These are phyloP conservation scores for Yarrowia alimentaria DNA, from an alignment of 805 yeast genomes.

Conservation along the genomic window DNA sequence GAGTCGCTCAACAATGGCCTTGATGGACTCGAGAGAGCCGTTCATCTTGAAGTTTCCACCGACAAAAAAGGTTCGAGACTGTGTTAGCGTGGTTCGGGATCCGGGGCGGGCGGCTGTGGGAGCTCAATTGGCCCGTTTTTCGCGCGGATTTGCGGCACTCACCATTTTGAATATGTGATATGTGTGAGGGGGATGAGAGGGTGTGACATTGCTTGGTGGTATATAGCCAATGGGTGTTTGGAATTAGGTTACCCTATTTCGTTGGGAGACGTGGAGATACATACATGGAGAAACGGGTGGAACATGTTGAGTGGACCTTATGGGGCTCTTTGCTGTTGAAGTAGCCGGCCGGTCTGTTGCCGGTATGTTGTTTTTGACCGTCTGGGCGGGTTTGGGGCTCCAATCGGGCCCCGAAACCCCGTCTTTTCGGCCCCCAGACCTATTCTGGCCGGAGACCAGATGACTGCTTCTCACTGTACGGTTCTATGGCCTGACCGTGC, in stretches of 20 bases:
- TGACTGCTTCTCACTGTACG: no score
- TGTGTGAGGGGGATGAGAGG: not conserved
- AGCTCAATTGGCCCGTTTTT: not conserved
- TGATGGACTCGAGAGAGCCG: slow-evolving; percentile 85
- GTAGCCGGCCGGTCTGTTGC: no score
- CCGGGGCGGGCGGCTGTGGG: not conserved
- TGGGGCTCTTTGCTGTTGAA: no score
- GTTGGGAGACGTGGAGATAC: not conserved
- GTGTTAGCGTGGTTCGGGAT: slow-evolving; percentile 3
- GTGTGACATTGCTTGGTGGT: slow-evolving; percentile 1
- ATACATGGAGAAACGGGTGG: slow-evolving; percentile 8
- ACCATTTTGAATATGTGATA: slow-evolving; percentile 10
- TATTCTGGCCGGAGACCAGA: no score
- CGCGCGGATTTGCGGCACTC: no score
- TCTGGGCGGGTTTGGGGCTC: no score
- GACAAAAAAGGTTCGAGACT: slow-evolving; percentile 91
- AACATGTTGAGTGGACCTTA: no score
- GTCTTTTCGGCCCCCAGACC: no score
- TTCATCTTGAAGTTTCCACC: slow-evolving; percentile 99
- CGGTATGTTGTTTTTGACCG: no score
- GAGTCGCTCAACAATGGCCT: slow-evolving; percentile 76
- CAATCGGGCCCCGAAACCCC: no score
- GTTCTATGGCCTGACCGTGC: no score
- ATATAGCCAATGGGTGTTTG: not conserved
- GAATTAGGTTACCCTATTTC: slow-evolving; percentile 17